Conservation (phyloP, 306 rosid species). For the Vigna trinervia region DNA sequence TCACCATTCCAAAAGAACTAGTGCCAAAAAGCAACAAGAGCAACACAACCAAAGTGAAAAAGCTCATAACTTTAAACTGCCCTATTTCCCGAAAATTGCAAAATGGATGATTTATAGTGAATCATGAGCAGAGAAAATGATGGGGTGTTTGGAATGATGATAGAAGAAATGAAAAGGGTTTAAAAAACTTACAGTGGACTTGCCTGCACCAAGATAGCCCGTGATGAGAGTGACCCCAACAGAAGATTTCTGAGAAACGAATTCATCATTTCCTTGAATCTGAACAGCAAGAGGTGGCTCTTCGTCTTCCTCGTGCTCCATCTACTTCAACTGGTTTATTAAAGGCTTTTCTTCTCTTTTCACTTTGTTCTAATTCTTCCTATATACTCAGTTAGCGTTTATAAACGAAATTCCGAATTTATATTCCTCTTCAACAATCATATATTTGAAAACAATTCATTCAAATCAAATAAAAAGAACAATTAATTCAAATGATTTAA, state of each 20-base stretch:
- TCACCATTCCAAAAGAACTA: background rate
- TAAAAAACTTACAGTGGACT: conserved; percentile 74
- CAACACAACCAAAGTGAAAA: conserved; percentile 8
- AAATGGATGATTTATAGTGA: background rate
- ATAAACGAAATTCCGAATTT: background rate
- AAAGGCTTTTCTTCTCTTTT: background rate
- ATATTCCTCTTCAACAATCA: background rate
- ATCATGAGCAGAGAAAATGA: background rate
- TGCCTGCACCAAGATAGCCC: conserved; percentile 96
- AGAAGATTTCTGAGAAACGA: conserved; percentile 46
- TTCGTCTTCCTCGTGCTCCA: conserved; percentile 76
- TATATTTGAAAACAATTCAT: background rate
- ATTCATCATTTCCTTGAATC: conserved; percentile 49
- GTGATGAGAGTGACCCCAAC: conserved; percentile 96
- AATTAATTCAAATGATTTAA: background rate
- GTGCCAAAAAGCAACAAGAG: background rate
- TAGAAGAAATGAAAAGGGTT: conserved; percentile 4
- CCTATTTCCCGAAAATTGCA: conserved; percentile 23
- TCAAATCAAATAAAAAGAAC: background rate
- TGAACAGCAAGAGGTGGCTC: conserved; percentile 85
- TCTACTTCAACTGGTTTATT: conserved; percentile 31
- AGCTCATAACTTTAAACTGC: conserved; percentile 13
- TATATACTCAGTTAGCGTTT: background rate
- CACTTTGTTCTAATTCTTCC: background rate
- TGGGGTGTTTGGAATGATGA: background rate